These are phyloP conservation scores for Globisporangium alternatum DNA, from an alignment of 352 stramenopile genomes.

Conservation along the genomic window DNA sequence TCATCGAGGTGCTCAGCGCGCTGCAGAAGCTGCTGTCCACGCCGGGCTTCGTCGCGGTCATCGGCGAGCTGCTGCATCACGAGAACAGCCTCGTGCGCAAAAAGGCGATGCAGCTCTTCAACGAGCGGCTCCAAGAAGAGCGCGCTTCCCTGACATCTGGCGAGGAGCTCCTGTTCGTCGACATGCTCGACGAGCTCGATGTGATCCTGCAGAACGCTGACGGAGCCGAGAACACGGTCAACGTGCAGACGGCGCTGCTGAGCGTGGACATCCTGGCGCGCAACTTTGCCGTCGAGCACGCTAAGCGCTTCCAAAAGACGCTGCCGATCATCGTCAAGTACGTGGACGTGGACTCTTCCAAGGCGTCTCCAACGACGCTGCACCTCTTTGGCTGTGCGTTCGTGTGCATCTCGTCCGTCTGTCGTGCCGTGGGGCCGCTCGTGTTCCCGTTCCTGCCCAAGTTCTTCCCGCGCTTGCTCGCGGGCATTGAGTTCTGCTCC, in stretches of 20 bases:
- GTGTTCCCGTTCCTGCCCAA: constrained; percentile 82
- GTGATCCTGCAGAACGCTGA: constrained; percentile 63
- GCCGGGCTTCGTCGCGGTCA: constrained; percentile 82
- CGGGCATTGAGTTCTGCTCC: constrained; percentile 55
- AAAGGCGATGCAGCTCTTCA: constrained; percentile 88
- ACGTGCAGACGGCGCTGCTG: constrained; percentile 80
- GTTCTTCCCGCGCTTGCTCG: constrained; percentile 78
- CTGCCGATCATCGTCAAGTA: constrained; percentile 78
- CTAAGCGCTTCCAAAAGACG: constrained; percentile 70
- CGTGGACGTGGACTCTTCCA: constrained; percentile 50
- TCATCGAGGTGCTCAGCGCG: constrained; percentile 73
- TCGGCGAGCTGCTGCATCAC: constrained; percentile 80
- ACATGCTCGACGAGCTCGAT: constrained; percentile 85
- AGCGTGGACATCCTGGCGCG: constrained; percentile 83
- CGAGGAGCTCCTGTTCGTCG: constrained; percentile 81
- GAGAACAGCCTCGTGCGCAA: constrained; percentile 86
- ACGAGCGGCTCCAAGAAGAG: constrained; percentile 76
- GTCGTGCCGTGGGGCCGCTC: constrained; percentile 55
- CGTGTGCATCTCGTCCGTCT: constrained; percentile 79
- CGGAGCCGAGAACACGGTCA: constrained; percentile 60
- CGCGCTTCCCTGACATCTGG: constrained; percentile 51
- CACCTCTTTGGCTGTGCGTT: constrained; percentile 83
- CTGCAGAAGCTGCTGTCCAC: constrained; percentile 84
- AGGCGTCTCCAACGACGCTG: constrained; percentile 43
- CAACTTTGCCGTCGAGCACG: constrained; percentile 70